Conservation (phyloP, 805 yeast genomes). For the Cyberlindnera maclurae region DNA sequence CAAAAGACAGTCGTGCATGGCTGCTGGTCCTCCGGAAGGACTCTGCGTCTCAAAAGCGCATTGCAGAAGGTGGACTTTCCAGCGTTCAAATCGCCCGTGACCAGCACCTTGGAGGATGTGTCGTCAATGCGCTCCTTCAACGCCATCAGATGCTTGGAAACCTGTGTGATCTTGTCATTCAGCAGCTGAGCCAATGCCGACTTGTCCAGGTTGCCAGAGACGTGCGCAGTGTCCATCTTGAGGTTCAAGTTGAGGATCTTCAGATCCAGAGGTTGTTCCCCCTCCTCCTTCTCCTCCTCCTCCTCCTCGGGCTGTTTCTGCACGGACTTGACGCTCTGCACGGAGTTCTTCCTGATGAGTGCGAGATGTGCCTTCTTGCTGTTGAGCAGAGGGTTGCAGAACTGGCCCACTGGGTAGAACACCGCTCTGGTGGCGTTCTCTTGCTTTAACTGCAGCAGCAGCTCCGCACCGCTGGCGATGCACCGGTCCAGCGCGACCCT, state of each 20-base stretch:
- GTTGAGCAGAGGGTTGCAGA: conserved; percentile 29
- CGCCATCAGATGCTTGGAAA: conserved; percentile 59
- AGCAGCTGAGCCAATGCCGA: conserved; percentile 62
- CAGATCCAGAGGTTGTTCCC: conserved; percentile 43
- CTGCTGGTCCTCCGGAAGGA: conserved; percentile 94
- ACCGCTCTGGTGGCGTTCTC: conserved; percentile 60
- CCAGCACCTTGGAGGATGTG: conserved; percentile 86
- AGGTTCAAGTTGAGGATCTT: conserved; percentile 58
- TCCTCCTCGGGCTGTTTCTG: conserved; percentile 17
- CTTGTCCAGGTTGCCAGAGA: conserved; percentile 53
- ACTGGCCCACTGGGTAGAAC: conserved; percentile 45
- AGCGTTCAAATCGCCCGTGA: conserved; percentile 94
- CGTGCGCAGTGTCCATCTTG: conserved; percentile 40
- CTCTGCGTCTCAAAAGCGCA: conserved; percentile 66
- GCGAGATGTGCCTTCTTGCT: conserved; percentile 48
- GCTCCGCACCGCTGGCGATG: conserved; percentile 44
- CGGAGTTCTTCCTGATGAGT: conserved; percentile 36
- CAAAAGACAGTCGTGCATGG: conserved; percentile 97
- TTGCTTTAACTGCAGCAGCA: conserved; percentile 41
- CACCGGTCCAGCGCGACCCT: conserved; percentile 57
- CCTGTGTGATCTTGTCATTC: conserved; percentile 58
- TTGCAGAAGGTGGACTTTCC: conserved; percentile 97
- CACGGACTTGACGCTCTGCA: conserved; percentile 14
- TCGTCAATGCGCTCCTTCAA: conserved; percentile 83
- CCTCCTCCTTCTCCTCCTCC: conserved; percentile 10